These are phyloP conservation scores for Fusarium sp. DNA, from an alignment of 2,329 filamentous ascomycete genomes.

Conservation along the genomic window DNA sequence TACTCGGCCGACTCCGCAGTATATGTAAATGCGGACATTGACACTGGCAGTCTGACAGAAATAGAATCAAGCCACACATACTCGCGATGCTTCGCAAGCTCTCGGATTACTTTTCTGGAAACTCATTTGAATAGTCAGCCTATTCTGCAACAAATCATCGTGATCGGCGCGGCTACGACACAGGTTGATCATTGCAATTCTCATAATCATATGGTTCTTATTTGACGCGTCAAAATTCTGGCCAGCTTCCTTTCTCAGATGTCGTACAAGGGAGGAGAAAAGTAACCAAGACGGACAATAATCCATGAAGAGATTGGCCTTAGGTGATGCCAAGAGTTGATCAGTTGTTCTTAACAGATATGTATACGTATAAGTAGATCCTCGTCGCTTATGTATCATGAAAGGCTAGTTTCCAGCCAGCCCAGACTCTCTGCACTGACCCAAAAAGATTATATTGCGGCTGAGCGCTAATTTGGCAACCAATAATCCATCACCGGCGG, in stretches of 20 bases:
- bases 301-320: background rate
- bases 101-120: background rate
- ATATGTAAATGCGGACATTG: conserved; percentile 16
- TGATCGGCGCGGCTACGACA: conserved; percentile 5
- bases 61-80: conserved; percentile 7
- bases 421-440: background rate
- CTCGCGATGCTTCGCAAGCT: background rate
- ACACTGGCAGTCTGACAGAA: background rate
- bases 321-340: background rate
- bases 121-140: background rate
- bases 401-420: background rate
- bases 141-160: conserved; percentile 2
- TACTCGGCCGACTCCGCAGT: conserved; percentile 35
- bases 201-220: conserved; percentile 1
- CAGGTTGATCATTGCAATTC: background rate
- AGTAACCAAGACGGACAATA: background rate
- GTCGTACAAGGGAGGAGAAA: conserved; percentile 1
- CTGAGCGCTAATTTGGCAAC: conserved; percentile 7
- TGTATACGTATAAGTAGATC: background rate
- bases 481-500: background rate
- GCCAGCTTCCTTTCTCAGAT: conserved; percentile 16
- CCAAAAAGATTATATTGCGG: background rate
- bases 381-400: background rate
- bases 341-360: background rate
- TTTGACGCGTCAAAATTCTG: conserved; percentile 15